Evolutionary conservation across 2,329 filamentous ascomycete genomes (phyloP), one percentile per base, ranked within the genome.

Genomic region (Fusarium goolgardi): DNA sequence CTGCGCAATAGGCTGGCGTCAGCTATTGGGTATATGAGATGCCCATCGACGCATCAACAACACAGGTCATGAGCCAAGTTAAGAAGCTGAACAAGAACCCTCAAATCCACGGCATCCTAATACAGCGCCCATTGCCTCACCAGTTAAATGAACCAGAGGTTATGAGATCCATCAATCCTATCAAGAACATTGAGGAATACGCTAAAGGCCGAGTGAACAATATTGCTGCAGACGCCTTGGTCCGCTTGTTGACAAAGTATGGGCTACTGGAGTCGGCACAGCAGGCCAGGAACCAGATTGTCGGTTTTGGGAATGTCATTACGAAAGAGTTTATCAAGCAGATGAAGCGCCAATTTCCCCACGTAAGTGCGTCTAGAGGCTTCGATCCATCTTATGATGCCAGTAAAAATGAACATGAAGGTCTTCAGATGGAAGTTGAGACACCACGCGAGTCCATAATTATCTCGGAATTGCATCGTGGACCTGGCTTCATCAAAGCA

Each of bases 11-110:
- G 53, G 53, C 53, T n/a, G 53, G 53, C 5, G 27, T 55, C 10
- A 21, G 20, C 20, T 55, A 55, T 21, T 50, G 53, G 53, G 53
- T 55, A 21, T 55, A 55, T 5, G 53, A 55, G 5, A 50, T 55
- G 53, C 21, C 53, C 12, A 13, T 49, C 12, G 25, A 50, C 18
- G 53, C 53, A 21, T 41, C 53, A 10, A 50, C 53, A 41, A 2
- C 21, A 27, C 27, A 55, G 2, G 53, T 50, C 6, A 34, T 41
- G 11, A 25, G 27, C 18, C 53, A 55, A 27, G 27, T 55, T 21
- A 12, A 55, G 16, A 50, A 50, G 13, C 27, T 55, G 16, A 50
- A 55, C 34, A 41, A 34, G 6, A 50, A 55, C 18, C 16, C 34
- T 40, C 53, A 3, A 18, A 55, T 55, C 3, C 53, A 55, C 13